Base-by-base conservation (phyloP, 2,329 filamentous ascomycete genomes). In the Fusarium begoniae region DNA sequence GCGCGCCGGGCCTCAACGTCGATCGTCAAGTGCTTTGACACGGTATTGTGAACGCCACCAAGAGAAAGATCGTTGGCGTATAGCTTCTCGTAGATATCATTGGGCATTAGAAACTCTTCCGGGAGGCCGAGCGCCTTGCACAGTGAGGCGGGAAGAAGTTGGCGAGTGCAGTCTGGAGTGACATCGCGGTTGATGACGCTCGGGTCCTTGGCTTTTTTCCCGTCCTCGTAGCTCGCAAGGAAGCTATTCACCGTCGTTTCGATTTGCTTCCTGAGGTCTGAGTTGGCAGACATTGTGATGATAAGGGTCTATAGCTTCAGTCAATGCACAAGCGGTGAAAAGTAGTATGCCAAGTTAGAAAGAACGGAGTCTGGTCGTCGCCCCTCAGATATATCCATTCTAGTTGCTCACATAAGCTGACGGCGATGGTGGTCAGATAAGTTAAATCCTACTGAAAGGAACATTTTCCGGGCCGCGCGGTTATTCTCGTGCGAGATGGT, bases 121-220 rank as follows among this genome's bases (percentile, higher is more conserved):
- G 66, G 66, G 8, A 28, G 37, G 26, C 66, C 66, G 20, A 69
- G 64, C 17, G 43, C 20, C 10, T 69, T 69, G 20, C 64, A 69
- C 14, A 69, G 41, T 2, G 66, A 69, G 9, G 8, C 30, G 4
- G 72, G 72, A 18, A 74, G 59, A 8, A 74, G 28, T 15, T 74
- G 63, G 8, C 72, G 67, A 40, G 58, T 74, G 37, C 72, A 74
- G 13, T 59, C 45, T 24, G 53, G 18, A n/a, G 71, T 55, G 12
- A 72, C 63, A 17, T 55, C 53, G 24, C 72, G 72, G 13, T 74
- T 74, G 24, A 74, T 69, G 30, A 74, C 20, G 3, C 63, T 26
- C 0, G 63, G 10, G 1, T 74, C 44, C 8, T 65, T 65, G 20
- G 67, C 51, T 22, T 28, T 32, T 7, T 45, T 73, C 13, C 67